Conservation (phyloP, 2,329 filamentous ascomycete genomes). For the Canariomyces notabilis region DNA sequence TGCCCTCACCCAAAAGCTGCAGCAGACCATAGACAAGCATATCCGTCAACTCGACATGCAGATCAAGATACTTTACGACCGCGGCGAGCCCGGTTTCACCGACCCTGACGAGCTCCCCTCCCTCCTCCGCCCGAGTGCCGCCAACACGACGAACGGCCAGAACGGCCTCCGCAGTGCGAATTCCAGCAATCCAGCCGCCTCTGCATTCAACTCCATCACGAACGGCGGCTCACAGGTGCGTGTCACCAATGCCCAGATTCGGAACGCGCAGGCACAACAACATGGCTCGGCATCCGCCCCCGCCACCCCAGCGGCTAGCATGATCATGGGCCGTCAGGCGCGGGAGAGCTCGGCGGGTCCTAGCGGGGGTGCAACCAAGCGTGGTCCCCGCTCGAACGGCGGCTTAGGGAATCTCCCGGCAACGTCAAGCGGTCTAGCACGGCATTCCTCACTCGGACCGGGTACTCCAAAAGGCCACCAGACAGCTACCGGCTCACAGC, state of each 20-base stretch:
- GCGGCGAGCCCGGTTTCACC: conserved; percentile 56
- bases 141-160: conserved; percentile 39
- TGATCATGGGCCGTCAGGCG: conserved; percentile 52
- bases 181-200: conserved; percentile 35
- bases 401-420: conserved; percentile 44
- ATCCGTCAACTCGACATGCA: conserved; percentile 57
- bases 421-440: conserved; percentile 54
- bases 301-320: conserved; percentile 55
- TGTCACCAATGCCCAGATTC: conserved; percentile 42
- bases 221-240: conserved; percentile 42
- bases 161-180: conserved; percentile 40
- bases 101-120: conserved; percentile 61
- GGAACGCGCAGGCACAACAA: conserved; percentile 44
- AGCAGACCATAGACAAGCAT: conserved; percentile 57
- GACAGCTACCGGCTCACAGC: conserved; percentile 27
- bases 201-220: conserved; percentile 34
- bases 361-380: conserved; percentile 54
- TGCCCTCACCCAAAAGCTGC: conserved; percentile 59
- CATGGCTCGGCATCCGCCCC: conserved; percentile 53
- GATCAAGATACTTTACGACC: conserved; percentile 57
- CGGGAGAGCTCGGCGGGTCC: conserved; percentile 56
- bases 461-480: conserved; percentile 52
- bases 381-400: conserved; percentile 45
- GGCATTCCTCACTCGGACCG: conserved; percentile 59
- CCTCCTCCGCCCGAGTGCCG: conserved; percentile 52